Base-by-base conservation (phyloP, 768 basidiomycete species). In the Trametes gibbosa region DNA sequence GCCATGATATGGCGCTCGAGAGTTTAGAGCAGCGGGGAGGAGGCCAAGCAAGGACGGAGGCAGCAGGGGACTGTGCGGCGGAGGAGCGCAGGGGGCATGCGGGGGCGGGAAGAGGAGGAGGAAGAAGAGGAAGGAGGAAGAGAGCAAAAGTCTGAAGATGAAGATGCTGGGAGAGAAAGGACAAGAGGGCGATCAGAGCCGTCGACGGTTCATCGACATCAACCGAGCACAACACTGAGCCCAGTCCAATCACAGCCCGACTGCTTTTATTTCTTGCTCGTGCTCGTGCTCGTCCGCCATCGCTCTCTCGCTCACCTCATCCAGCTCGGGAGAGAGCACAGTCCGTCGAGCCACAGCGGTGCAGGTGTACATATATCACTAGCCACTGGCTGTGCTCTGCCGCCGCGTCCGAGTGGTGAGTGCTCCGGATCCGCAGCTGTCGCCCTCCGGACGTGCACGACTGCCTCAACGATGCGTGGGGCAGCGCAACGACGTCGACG, bases 1-100 rank as follows among this genome's bases (percentile, higher is more conserved):
- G 76, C 75, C 72, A 80, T 75, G 80, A 76, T 79, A 80, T 80
- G 56, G 42, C 50, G 48, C 46, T 49, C 35, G 24, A 14, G 19
- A 16, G 13, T 10, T 32, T 50, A 49, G 52, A 16, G 47, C 25
- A 59, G 41, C 29, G 14, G 14, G 14, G 7, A 35, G 56, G 53
- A 58, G n/a, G 29, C 29, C 27, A 48, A 51, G 23, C 2, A 14
- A 39, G 19, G 17, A 13, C 2, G 32, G 35, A 53, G 19, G 39
- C n/a, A 37, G 54, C 46, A 50, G 46, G 34, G 23, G 2, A 16
- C 35, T 50, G 35, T 37, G 47, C 9, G 19, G 47, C 46, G 39
- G 14, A 27, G 27, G 24, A 40, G 51, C 58, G 52, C 32, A 40
- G 34, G 21, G 59, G 54, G 59, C 59, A 61, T 53, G 56, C 61